Evolutionary conservation across 2,329 filamentous ascomycete genomes (phyloP), one percentile per base, ranked within the genome.

Genomic region (Pseudogymnoascus destructans): DNA sequence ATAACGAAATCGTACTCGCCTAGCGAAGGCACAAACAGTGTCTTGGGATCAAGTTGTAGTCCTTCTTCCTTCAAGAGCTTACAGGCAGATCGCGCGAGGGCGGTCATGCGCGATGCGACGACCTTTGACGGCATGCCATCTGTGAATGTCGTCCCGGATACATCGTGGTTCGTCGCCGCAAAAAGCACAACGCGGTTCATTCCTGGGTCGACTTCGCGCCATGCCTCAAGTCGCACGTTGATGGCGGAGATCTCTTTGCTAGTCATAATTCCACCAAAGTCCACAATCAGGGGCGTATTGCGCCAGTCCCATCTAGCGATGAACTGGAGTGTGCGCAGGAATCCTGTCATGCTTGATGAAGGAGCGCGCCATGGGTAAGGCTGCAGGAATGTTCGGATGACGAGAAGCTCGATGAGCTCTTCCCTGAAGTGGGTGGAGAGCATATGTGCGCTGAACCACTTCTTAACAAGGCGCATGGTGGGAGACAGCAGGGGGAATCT

Each of bases 301-400:
- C 87, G 82, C 93, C 93, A 98, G 69, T 97, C 89, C 90, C 93
- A 98, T 40, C 83, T 79, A 1, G 90, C 82, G 11, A 98, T 76
- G 70, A 92, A 86, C 30, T 85, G 75, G 1, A 98, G 75, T 0
- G 88, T 87, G 19, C 91, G 83, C 25, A 95, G 72, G 68, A 98
- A 92, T 3, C 88, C 93, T 0, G 86, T 85, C 65, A 84, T 83
- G 8, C 85, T 77, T 64, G 85, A 92, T 0, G 86, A 86, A 0
- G 95, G 92, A 0, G 79, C 74, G 35, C 79, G 74, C 86, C 89
- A 96, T 0, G 93, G 90, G 63, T 87, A 84, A 0, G 90, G 87
- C 55, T 86, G 81, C 7, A 93, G 74, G 73, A 97, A 98, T 13
- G 83, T 81, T 57, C 84, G 84, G 2, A 87, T 78, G 10, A 85